Conservation (phyloP, 2,329 filamentous ascomycete species). For the Cladophialophora psammophila region DNA sequence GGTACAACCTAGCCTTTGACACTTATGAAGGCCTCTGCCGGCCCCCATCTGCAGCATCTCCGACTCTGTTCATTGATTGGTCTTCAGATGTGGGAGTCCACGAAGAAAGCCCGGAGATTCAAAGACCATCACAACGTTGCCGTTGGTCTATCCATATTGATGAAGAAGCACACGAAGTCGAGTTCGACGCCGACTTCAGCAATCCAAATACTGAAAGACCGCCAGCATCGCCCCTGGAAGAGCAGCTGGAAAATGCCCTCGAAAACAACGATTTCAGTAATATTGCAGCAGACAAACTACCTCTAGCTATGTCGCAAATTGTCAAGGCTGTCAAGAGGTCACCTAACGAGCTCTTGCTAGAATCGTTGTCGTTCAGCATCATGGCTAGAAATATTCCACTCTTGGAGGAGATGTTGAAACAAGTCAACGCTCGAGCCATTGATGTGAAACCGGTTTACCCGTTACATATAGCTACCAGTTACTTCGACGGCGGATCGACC, state of each 20-base stretch:
- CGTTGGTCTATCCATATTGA: slow-evolving; percentile 28
- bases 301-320: slow-evolving; percentile 40
- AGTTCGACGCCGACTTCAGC: background rate
- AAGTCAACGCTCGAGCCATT: slow-evolving; percentile 29
- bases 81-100: background rate
- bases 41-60: background rate
- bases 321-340: slow-evolving; percentile 37
- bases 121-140: slow-evolving; percentile 17
- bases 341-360: slow-evolving; percentile 39
- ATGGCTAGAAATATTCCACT: slow-evolving; percentile 41
- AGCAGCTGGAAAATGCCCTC: slow-evolving; percentile 29
- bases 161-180: slow-evolving; percentile 12
- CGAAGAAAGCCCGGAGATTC: background rate
- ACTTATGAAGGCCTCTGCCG: background rate
- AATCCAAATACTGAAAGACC: background rate
- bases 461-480: slow-evolving; percentile 49
- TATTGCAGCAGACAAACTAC: slow-evolving; percentile 36
- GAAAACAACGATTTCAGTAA: slow-evolving; percentile 43
- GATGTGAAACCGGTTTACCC: slow-evolving; percentile 42
- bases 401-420: slow-evolving; percentile 21
- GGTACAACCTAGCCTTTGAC: background rate
- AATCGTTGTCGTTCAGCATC: slow-evolving; percentile 43
- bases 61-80: no score
- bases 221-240: background rate
- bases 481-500: slow-evolving; percentile 46